Conservation (phyloP, 495 filamentous ascomycete species). For the Talaromyces trachyspermus region DNA sequence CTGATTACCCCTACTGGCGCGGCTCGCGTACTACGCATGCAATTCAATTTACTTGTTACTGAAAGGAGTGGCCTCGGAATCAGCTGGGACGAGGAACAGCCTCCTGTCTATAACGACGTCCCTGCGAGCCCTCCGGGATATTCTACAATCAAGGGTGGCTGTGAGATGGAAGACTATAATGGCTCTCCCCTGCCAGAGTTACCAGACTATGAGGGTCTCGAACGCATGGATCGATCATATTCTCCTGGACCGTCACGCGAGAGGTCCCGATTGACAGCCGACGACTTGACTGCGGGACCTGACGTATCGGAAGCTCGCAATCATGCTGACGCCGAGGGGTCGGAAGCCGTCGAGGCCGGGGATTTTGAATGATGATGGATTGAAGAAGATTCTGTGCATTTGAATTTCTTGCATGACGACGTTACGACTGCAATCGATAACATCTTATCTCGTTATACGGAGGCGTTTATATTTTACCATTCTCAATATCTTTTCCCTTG, state of each 20-base stretch:
- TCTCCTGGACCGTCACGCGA: background rate
- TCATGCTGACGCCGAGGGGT: background rate
- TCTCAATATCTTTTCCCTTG: too few relatives aligned
- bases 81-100: slow-evolving; percentile 94
- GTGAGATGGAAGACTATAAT: slow-evolving; percentile 37
- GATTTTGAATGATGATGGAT: slow-evolving; percentile 1
- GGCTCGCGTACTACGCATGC: slow-evolving; percentile 87
- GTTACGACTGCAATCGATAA: slow-evolving; percentile 5
- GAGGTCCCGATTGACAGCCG: slow-evolving; percentile 10
- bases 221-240: slow-evolving; percentile 27
- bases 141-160: slow-evolving; percentile 32
- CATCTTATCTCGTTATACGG: too few relatives aligned
- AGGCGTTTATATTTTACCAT: too few relatives aligned
- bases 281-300: slow-evolving; percentile 19
- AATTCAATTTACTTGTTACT: slow-evolving; percentile 75
- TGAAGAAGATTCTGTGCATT: too few relatives aligned
- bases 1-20: slow-evolving; percentile 80
- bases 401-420: too few relatives aligned
- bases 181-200: slow-evolving; percentile 32
- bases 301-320: slow-evolving; percentile 1
- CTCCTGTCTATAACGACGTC: slow-evolving; percentile 91
- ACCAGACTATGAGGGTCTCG: slow-evolving; percentile 37
- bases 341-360: slow-evolving; percentile 1
- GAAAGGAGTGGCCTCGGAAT: slow-evolving; percentile 84
- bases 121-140: slow-evolving; percentile 82